These are phyloP conservation scores for Pythium aristosporum DNA, from an alignment of 352 stramenopile genomes.

Conservation along the genomic window DNA sequence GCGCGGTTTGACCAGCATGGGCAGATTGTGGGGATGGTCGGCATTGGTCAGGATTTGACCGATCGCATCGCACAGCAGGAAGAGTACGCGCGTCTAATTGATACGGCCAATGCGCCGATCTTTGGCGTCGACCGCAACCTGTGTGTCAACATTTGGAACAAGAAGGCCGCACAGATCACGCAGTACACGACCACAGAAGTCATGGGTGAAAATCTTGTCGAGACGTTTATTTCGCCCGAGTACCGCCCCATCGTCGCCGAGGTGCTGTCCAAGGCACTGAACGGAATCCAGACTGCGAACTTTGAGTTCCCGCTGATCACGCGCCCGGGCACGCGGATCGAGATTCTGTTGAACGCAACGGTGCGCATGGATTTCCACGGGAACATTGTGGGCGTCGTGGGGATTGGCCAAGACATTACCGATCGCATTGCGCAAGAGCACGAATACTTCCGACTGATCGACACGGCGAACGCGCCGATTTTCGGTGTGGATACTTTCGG, in stretches of 20 bases:
- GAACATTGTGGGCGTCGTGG: slow-evolving; percentile 83
- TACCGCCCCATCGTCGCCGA: slow-evolving; percentile 66
- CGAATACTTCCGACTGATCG: slow-evolving; percentile 72
- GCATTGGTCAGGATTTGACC: slow-evolving; percentile 86
- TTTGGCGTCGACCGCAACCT: slow-evolving; percentile 89
- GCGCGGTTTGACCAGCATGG: slow-evolving; percentile 83
- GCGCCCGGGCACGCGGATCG: slow-evolving; percentile 47
- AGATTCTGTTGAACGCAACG: slow-evolving; percentile 80
- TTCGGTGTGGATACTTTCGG: slow-evolving; percentile 84
- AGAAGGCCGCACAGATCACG: slow-evolving; percentile 88
- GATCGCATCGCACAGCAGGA: slow-evolving; percentile 85
- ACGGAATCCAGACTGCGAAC: slow-evolving; percentile 78
- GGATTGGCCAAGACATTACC: slow-evolving; percentile 85
- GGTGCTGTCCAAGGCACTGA: slow-evolving; percentile 70
- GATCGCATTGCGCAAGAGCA: slow-evolving; percentile 71
- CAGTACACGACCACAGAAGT: slow-evolving; percentile 87
- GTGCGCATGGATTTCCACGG: slow-evolving; percentile 63
- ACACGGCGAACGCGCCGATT: slow-evolving; percentile 81
- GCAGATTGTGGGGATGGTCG: slow-evolving; percentile 79
- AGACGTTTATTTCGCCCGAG: slow-evolving; percentile 83
- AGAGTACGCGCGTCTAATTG: slow-evolving; percentile 89
- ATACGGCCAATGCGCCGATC: slow-evolving; percentile 89
- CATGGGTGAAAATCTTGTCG: slow-evolving; percentile 80
- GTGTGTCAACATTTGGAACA: slow-evolving; percentile 92
- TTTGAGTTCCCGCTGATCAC: slow-evolving; percentile 90